A percentile compares a stretch with the other conserved stretches of the same genome.
phyloP scores from a whole-genome alignment of 495 filamentous ascomycete species.

The Lasiosphaeria hispida region DNA sequence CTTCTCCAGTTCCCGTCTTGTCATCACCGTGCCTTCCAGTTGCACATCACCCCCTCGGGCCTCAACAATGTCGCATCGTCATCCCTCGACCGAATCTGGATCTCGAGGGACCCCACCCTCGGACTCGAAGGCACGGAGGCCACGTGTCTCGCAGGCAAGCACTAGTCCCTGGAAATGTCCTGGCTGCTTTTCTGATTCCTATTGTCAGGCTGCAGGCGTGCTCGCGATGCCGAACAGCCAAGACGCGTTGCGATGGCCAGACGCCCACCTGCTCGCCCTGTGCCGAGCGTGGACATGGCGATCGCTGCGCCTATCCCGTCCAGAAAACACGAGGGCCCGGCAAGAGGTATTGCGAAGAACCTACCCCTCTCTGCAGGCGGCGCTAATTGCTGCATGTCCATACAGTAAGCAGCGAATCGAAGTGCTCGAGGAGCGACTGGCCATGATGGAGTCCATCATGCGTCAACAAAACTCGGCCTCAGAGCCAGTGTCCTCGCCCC shows the following conservation, averaged over 20 bases:
- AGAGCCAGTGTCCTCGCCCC: not conserved
- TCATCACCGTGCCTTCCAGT: too few relatives aligned
- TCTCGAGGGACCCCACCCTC: too few relatives aligned
- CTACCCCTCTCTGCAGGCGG: too few relatives aligned
- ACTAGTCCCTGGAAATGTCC: too few relatives aligned
- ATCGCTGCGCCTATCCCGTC: slow-evolving; percentile 10
- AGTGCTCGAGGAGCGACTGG: slow-evolving; percentile 8
- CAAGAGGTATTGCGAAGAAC: slow-evolving; percentile 5
- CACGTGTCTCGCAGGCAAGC: too few relatives aligned
- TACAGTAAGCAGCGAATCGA: slow-evolving; percentile 7
- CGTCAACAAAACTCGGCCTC: not conserved
- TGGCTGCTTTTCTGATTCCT: too few relatives aligned
- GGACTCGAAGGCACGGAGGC: too few relatives aligned
- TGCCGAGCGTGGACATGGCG: not conserved
- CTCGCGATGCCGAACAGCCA: slow-evolving; percentile 5
- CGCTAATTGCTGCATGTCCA: too few relatives aligned
- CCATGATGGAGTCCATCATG: not conserved
- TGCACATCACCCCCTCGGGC: too few relatives aligned
- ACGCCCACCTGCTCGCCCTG: slow-evolving; percentile 12
- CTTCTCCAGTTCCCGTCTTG: too few relatives aligned
- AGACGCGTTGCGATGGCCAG: slow-evolving; percentile 13
- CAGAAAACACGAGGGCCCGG: slow-evolving; percentile 10
- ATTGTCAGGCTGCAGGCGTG: slow-evolving; percentile 1
- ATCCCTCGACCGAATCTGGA: too few relatives aligned
- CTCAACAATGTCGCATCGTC: too few relatives aligned